Base-by-base conservation (phyloP, 1,139 yeast genomes). In the Taphrina flavorubra region DNA sequence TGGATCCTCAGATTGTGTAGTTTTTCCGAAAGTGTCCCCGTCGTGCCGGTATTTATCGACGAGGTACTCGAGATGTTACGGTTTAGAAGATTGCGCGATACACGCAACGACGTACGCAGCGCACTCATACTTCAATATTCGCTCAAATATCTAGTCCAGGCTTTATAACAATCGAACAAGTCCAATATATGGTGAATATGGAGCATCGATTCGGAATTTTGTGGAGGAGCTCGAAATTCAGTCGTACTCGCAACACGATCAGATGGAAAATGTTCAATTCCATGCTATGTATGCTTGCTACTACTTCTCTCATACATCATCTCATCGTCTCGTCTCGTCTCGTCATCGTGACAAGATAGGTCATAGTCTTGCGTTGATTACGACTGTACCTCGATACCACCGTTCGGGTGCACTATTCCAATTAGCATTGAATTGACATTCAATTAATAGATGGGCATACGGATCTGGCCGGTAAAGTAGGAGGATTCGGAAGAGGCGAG, bases 1-100 rank as follows among this genome's bases (percentile, higher is more conserved):
- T 70, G 71, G 34, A 55, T 36, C 7, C 37, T 7, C 14, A 89
- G 47, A 14, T 47, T 36, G n/a, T 55, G 18, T 13, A 69, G 37
- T 4, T 61, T 16, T 39, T 53, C 64, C 13, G 53, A 16, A 1
- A 40, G 49, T n/a, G 13, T 6, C 11, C 49, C 39, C 49, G 60
- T 37, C 49, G 60, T 37, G 13, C 31, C 34, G 56, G 31, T 25
- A 25, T 25, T 2, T 25, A 25, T 25, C 31, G 31, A 2, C 4
- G 31, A 25, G 31, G 31, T 25, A 25, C 1, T 25, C 31, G 31
- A 25, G 2, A 25, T 25, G 4, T 25, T 37, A 25, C 16, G 56
- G 42, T 39, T 14, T 4, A 39, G 42, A 3, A 10, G 42, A 39
- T 4, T 39, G 6, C 42, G 14, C 14, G 42, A 49, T 2, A 18